Percentiles rank a stretch among this genome's conserved stretches.
Conservation (phyloP, 805 yeast genomes). For the Metschnikowia koreensis region DNA sequence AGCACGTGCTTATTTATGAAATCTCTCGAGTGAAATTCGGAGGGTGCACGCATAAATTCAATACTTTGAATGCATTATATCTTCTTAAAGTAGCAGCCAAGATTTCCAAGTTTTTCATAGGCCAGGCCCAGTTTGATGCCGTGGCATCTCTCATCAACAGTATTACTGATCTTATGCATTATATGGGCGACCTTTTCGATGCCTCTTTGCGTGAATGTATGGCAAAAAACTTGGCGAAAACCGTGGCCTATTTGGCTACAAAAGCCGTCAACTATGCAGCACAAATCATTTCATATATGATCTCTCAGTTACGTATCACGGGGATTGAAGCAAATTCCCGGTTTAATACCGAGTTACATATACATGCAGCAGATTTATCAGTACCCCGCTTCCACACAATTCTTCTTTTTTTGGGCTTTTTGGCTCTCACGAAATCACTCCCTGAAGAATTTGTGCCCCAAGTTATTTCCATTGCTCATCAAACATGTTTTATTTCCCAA, state of each 20-base stretch:
- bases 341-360: constrained; percentile 4
- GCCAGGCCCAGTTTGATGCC: constrained; percentile 28
- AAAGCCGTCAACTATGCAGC: constrained; percentile 38
- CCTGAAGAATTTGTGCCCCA: constrained; percentile 23
- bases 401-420: constrained; percentile 53
- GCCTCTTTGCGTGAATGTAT: constrained; percentile 59
- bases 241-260: constrained; percentile 35
- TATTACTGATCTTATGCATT: constrained; percentile 33
- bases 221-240: constrained; percentile 62
- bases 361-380: constrained; percentile 32
- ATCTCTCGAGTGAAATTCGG: constrained; percentile 1
- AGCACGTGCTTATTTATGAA: constrained; percentile 8
- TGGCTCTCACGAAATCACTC: constrained; percentile 27
- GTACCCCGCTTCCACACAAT: constrained; percentile 55
- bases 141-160: constrained; percentile 53
- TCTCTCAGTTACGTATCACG: constrained; percentile 29
- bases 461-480: constrained; percentile 40
- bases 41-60: neutral
- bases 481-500: constrained; percentile 57
- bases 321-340: neutral
- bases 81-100: constrained; percentile 38
- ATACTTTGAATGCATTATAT: constrained; percentile 24
- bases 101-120: constrained; percentile 27
- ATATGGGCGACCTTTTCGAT: constrained; percentile 43
- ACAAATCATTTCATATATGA: constrained; percentile 39